Evolutionary conservation across 805 yeast genomes (phyloP).

Genomic region (Yarrowia keelungensis): DNA sequence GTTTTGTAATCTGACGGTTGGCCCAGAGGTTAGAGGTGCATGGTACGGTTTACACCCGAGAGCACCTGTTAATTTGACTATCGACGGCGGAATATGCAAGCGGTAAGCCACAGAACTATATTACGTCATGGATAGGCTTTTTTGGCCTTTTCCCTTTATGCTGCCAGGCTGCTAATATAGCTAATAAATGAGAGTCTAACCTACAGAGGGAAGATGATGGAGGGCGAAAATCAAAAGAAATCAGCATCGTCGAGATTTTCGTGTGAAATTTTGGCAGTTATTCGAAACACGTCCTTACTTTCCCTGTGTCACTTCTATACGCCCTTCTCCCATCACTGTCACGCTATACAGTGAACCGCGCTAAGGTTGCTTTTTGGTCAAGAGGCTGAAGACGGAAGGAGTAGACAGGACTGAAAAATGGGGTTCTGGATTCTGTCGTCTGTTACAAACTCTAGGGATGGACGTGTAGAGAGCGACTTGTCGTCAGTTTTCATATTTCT

Average conservation of each 20-base stretch:
- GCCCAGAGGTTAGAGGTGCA: slow-evolving; percentile 11
- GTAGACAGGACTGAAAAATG: background rate
- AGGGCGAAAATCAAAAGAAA: too few relatives aligned
- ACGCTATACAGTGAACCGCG: background rate
- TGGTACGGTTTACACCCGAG: slow-evolving; percentile 17
- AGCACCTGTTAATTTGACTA: slow-evolving; percentile 22
- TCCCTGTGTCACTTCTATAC: too few relatives aligned
- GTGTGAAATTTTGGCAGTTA: too few relatives aligned
- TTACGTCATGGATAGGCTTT: slow-evolving; percentile 39
- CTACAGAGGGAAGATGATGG: background rate
- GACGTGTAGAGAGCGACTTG: too few relatives aligned
- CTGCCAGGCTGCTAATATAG: slow-evolving; percentile 30
- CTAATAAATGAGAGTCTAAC: slow-evolving; percentile 2
- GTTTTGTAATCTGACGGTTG: slow-evolving; percentile 18
- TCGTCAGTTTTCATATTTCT: too few relatives aligned
- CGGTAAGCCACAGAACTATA: slow-evolving; percentile 38
- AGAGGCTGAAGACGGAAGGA: slow-evolving; percentile 34
- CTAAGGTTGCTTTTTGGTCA: slow-evolving; percentile 18
- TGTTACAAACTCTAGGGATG: slow-evolving; percentile 1
- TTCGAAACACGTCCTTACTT: too few relatives aligned
- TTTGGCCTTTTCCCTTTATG: slow-evolving; percentile 25
- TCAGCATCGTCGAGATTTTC: too few relatives aligned
- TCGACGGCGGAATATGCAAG: slow-evolving; percentile 28
- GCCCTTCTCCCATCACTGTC: background rate
- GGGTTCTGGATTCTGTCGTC: too few relatives aligned